These are phyloP conservation scores for Brassica juncea DNA, from an alignment of 345 rosid species.

Conservation along the genomic window DNA sequence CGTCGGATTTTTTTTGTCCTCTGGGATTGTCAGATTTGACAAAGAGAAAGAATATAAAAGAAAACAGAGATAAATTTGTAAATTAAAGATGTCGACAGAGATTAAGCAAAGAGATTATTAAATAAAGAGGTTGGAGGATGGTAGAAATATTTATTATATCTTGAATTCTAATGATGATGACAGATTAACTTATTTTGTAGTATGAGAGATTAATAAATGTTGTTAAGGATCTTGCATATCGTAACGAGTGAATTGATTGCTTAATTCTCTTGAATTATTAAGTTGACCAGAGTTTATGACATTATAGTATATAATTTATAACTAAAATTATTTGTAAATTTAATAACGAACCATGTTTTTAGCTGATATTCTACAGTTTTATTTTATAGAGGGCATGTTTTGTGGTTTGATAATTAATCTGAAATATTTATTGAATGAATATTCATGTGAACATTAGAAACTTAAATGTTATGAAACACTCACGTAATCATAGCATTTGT, in stretches of 20 bases:
- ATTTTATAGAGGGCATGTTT: not conserved
- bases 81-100: not conserved
- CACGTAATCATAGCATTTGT: not conserved
- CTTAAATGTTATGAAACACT: not conserved
- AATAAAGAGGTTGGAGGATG: conserved; percentile 32
- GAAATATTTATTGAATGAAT: not conserved
- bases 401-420: not conserved
- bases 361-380: not conserved
- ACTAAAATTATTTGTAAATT: not conserved
- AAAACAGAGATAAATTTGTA: not conserved
- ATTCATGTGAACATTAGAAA: conserved; percentile 1
- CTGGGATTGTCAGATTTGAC: conserved; percentile 38
- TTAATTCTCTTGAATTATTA: conserved; percentile 36
- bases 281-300: conserved; percentile 30
- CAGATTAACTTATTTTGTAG: not conserved
- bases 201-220: not conserved
- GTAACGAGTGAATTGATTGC: conserved; percentile 25
- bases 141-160: conserved; percentile 22
- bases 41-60: conserved; percentile 4
- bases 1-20: not conserved
- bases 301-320: not conserved
- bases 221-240: conserved; percentile 37
- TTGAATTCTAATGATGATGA: conserved; percentile 10
- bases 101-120: conserved; percentile 5
- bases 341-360: conserved; percentile 1